Base-by-base conservation (phyloP, 2,329 filamentous ascomycete species). In the Phyllachora maydis region DNA sequence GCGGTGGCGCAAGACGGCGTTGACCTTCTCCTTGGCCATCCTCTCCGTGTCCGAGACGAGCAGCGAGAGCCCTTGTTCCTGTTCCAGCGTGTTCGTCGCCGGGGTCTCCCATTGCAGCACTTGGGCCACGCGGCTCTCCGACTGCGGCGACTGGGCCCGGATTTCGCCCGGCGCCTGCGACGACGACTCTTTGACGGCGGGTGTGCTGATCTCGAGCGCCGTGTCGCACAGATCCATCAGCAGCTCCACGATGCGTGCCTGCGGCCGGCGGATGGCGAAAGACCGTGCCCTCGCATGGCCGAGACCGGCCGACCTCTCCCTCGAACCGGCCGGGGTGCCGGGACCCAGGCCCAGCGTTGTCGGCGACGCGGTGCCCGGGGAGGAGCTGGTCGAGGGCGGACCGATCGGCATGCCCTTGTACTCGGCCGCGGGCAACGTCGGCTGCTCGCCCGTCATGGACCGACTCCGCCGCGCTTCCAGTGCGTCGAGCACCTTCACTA, bases 41-140 rank as follows among this genome's bases (percentile, higher is more conserved):
- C 65, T 71, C 43, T 88, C 81, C 0, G 83, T 95, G 41, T 98
- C 88, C 9, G 77, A 65, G 42, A 82, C 92, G n/a, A 98, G 54
- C 14, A 82, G 47, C 18, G 81, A 74, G 13, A 98, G 54, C 0
- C 88, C 88, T 39, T 90, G 78, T 42, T 95, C 85, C 42, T 93
- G 82, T 31, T 98, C 88, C 10, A 92, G 51, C 0, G 82, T 88
- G 38, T 85, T 85, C 23, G 74, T 76, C 37, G 79, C 83, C 1
- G 88, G 88, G 4, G 85, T 92, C 40, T 92, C 82, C 88, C 90
- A 98, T 43, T 93, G 82, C 34, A 90, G 47, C 5, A 98, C 83
- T 45, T 98, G 88, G 2, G 78, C 77, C 35, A 95, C 90, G 16
- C 85, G 72, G 20, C 79, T 88, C 43, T 98, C 88, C 0, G 90